Base-by-base conservation (phyloP, 108 stramenopile genomes). In the Cyclotella cryptica region DNA sequence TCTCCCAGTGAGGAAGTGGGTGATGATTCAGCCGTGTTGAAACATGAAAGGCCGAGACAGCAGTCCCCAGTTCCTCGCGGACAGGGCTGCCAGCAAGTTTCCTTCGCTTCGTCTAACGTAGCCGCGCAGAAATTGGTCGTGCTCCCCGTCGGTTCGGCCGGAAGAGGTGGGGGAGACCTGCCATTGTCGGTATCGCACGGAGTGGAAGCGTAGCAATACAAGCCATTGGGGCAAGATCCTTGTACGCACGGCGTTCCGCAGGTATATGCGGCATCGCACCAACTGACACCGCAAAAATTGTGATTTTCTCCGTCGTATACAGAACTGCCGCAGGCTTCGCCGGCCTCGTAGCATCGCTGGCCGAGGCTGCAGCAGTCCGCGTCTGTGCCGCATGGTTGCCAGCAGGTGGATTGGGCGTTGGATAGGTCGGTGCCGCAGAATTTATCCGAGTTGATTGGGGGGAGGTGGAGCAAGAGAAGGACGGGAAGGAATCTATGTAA, bases 81-180 rank as follows among this genome's bases (percentile, higher is more conserved):
- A 46, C 81, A 83, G 17, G 81, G 81, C 57, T 83, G 81, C 81
- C 81, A 83, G 24, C 81, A 83, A 15, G 70, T 43, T 17, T 44
- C 71, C 17, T 53, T 58, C 0, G 81, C 81, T 55, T 75, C 69
- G 15, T 60, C 55, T 35, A 68, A 14, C 14, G 75, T 30, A 43
- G 41, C 39, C 26, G 71, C 81, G 15, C 81, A 83, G 19, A 72
- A 83, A n/a, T 65, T 70, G n/a, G n/a, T 70, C 0, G 71, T 51
- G 19, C 11, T 60, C 27, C 11, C 30, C n/a, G 81, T 45, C 10
- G 74, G 75, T 5, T 43, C 30, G 0, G 70, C 51, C 24, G 72
- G 42, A 0, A 60, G 17, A 1, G 63, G 64, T 10, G 73, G 61
- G 0, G 54, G 63, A 2, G 35, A 7, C 27, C 42, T 9, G n/a